Evolutionary conservation across 108 stramenopile species (phyloP).

Genomic region (Pseudonitzschia delicatissima): DNA sequence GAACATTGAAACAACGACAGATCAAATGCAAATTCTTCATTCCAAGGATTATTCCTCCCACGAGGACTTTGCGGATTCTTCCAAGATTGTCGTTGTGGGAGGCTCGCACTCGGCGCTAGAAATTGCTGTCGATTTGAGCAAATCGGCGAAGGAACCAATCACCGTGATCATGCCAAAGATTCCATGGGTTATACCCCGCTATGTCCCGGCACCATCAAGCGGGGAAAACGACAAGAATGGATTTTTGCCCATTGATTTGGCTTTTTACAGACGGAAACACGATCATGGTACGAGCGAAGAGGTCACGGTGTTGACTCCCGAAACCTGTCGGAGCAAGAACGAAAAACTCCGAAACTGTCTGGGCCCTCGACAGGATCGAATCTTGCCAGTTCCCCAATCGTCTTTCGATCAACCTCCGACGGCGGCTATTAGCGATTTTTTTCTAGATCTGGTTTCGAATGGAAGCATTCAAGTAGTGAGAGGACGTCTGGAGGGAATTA

Average conservation of each 20-base stretch:
- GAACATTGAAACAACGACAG: neutral
- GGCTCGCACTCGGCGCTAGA: constrained; percentile 62
- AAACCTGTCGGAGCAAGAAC: constrained; percentile 36
- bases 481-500: constrained; percentile 42
- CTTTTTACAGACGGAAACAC: constrained; percentile 47
- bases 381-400: constrained; percentile 42
- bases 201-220: constrained; percentile 20
- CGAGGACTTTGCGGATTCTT: constrained; percentile 12
- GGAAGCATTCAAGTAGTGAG: constrained; percentile 48
- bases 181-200: constrained; percentile 68
- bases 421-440: constrained; percentile 59
- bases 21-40: constrained; percentile 38
- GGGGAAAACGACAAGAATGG: neutral
- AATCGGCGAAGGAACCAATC: constrained; percentile 39
- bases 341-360: constrained; percentile 32
- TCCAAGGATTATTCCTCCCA: constrained; percentile 41
- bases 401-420: constrained; percentile 43
- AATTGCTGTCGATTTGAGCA: constrained; percentile 58
- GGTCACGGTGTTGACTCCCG: constrained; percentile 27
- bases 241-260: constrained; percentile 55
- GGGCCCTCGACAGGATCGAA: constrained; percentile 41
- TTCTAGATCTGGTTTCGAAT: constrained; percentile 50
- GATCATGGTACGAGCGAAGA: constrained; percentile 17
- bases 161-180: constrained; percentile 45
- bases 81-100: constrained; percentile 53